phyloP scores from a whole-genome alignment of 1,284 basidiomycete species.

The Apiotrichum domesticum region DNA sequence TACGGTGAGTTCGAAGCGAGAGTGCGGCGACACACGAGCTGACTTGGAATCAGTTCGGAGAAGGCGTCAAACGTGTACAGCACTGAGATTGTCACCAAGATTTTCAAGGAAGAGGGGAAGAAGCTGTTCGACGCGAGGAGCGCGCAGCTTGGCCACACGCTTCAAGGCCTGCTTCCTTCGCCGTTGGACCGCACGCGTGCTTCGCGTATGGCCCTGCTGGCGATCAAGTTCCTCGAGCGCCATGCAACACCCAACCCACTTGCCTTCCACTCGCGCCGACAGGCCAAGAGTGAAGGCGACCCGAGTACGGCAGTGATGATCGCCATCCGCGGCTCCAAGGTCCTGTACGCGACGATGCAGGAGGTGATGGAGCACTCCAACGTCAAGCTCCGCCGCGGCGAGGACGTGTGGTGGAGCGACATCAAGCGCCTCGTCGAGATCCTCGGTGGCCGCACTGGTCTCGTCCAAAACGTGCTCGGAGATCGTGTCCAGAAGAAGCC shows the following conservation, averaged over 20 bases:
- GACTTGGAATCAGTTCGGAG: constrained; percentile 58
- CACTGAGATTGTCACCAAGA: constrained; percentile 85
- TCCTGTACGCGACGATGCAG: constrained; percentile 74
- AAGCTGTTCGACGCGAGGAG: constrained; percentile 87
- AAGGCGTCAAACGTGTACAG: constrained; percentile 80
- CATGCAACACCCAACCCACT: constrained; percentile 54
- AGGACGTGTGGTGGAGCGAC: constrained; percentile 71
- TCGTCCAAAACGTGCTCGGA: constrained; percentile 15
- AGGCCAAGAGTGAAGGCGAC: constrained; percentile 24
- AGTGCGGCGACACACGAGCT: no score
- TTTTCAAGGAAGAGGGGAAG: constrained; percentile 87
- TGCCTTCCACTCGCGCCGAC: constrained; percentile 5
- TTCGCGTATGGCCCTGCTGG: constrained; percentile 79
- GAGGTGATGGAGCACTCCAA: constrained; percentile 83
- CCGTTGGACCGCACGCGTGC: constrained; percentile 89
- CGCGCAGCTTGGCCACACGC: constrained; percentile 91
- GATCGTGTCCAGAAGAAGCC: background rate
- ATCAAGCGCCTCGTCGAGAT: constrained; percentile 66
- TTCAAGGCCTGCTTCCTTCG: constrained; percentile 91
- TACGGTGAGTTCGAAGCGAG: constrained; percentile 48
- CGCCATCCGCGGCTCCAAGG: constrained; percentile 72
- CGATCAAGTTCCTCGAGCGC: constrained; percentile 88
- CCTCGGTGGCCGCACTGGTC: constrained; percentile 49
- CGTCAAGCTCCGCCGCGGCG: constrained; percentile 80
- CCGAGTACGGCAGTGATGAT: constrained; percentile 73